A percentile compares a stretch with the other conserved stretches of the same genome.
phyloP scores from a whole-genome alignment of 192 early-diverging fungal genomes.

The Umbelopsis sp. region DNA sequence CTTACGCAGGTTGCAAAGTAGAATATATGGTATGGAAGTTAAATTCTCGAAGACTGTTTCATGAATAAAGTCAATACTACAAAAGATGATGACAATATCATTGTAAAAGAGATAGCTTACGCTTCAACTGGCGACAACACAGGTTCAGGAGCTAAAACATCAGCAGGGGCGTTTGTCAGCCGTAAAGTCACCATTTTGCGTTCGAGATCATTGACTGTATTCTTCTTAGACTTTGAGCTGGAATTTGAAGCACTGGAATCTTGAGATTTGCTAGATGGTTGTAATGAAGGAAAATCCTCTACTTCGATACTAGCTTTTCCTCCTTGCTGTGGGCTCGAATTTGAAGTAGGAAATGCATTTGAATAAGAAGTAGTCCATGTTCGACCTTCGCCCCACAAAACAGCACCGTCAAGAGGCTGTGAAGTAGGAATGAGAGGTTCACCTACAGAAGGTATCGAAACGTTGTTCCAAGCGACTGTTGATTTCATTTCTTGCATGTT shows the following conservation, averaged over 20 bases:
- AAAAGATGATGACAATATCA: neutral
- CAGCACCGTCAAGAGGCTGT: no score
- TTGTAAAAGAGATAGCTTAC: neutral
- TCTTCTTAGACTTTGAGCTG: neutral
- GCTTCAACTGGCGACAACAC: neutral
- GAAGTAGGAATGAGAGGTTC: no score
- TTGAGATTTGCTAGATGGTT: no score
- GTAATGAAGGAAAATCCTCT: neutral
- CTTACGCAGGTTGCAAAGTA: conserved; percentile 34
- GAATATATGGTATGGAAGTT: conserved; percentile 33
- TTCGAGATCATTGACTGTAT: neutral
- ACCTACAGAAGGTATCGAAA: no score
- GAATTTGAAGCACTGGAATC: neutral
- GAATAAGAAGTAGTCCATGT: neutral
- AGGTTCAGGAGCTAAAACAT: neutral
- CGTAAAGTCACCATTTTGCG: neutral
- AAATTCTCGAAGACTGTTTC: conserved; percentile 32
- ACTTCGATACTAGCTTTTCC: neutral
- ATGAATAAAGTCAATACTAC: neutral
- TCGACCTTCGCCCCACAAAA: neutral
- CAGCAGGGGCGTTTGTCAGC: neutral
- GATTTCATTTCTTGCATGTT: no score
- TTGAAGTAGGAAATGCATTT: neutral
- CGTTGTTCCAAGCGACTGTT: no score
- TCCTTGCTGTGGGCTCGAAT: no score